Base-by-base conservation (phyloP, 2,329 filamentous ascomycete genomes). In the Pyrenochaeta sp. region DNA sequence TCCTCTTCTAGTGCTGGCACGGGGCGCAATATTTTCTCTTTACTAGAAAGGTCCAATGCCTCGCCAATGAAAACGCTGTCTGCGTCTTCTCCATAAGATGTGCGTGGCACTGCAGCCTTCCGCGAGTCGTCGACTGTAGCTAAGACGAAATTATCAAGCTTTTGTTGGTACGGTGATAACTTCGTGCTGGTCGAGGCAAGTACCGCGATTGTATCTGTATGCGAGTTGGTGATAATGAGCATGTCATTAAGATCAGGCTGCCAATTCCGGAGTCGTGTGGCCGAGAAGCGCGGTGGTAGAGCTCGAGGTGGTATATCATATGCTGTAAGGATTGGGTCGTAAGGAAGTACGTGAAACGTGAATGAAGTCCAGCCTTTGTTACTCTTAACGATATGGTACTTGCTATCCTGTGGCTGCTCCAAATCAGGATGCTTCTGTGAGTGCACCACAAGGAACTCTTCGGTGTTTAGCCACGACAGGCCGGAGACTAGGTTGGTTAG, bases 401-500 rank as follows among this genome's bases (percentile, higher is more conserved):
- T 83, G 0, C 91, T 92, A 27, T 85, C 79, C 5, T 88, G 86
- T 4, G 83, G 81, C 32, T 71, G 72, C 36, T 80, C 78, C 8
- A 83, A 81, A 27, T 70, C 69, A 25, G 79, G 79, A 52, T 83
- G 82, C 43, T 61, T 67, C 8, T 68, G 62, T 39, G 69, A 69
- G 77, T 97, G 90, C 24, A 95, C 86, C 54, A 90, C 84, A 44
- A 98, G 83, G 73, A 97, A 96, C 2, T 94, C 81, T 67, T 96
- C 81, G 67, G 95, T 97, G 71, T 95, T 91, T 22, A 98, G 84
- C 95, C 96, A 99, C 37, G 85, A 85, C 40, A 99, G 84, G 15
- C 90, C 90, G 3, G 92, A 91, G 2, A 96, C 91, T 90, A 49
- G 55, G 39, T 45, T 58, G 30, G 61, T 65, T 48, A 65, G 52